Evolutionary conservation across 2,329 filamentous ascomycete genomes (phyloP), one percentile per base, ranked within the genome.

Genomic region (Cryphonectria carpinicola): DNA sequence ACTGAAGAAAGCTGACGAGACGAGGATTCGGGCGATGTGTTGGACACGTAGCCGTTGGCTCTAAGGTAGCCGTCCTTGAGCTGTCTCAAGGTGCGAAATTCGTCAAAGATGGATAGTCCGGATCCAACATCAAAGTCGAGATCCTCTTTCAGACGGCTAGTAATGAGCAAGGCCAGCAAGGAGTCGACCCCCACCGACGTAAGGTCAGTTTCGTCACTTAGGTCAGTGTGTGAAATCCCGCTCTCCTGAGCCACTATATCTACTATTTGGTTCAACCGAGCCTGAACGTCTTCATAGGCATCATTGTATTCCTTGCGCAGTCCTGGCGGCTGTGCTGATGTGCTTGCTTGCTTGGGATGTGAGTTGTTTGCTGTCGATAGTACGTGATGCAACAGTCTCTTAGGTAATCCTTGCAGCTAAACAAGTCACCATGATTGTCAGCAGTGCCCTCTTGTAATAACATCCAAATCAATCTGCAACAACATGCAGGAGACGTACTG

Each of bases 61-160:
- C 32, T 35, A 32, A 60, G 56, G 25, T 28, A 60, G 56, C 56
- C 32, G 28, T 61, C 58, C 35, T 61, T 61, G 32, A 61, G 58
- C 11, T 37, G 11, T 61, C 11, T 61, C 58, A 61, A 37, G 58
- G 1, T 61, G 58, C 28, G 28, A 22, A 37, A 37, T 37, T 61
- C 13, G 58, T 61, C 58, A 37, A 61, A 60, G 32, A 60, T 60
- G 17, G 56, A 60, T n/a, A 60, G 25, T 35, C 56, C 56, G 25
- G 56, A 60, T 28, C 56, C 56, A 8, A 32, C 19, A 1, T 68
- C 35, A 37, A 68, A 8, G 5, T 37, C 61, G n/a, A 69, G 60
- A 19, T 65, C 67, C n/a, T 69, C 67, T n/a, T 65, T 39, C n/a
- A 69, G 54, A 3, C 67, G 37, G 13, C 61, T 46, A 25, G 61